Evolutionary conservation across 1,139 yeast species (phyloP).

Genomic region (Yamadazyma trypodendri): DNA sequence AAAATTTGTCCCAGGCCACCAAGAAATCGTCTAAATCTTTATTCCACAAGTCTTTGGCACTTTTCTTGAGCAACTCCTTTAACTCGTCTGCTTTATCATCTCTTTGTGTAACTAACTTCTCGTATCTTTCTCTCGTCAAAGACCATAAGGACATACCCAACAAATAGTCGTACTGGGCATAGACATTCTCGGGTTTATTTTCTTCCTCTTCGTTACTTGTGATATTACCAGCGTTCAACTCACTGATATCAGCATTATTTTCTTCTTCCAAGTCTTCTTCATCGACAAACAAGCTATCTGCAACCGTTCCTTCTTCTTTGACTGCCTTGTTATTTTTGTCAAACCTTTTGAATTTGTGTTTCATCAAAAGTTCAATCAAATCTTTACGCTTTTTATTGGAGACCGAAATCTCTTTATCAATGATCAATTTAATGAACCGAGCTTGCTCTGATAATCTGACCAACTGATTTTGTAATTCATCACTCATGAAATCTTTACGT

Average conservation of each 20-base stretch:
- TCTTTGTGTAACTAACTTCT: slow-evolving; percentile 68
- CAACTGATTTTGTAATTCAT: slow-evolving; percentile 69
- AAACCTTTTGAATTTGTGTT: slow-evolving; percentile 71
- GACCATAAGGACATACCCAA: slow-evolving; percentile 94
- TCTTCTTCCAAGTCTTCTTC: slow-evolving; percentile 33
- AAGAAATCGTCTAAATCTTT: slow-evolving; percentile 75
- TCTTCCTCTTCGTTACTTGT: slow-evolving; percentile 26
- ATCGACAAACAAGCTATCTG: slow-evolving; percentile 18
- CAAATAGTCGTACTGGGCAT: slow-evolving; percentile 68
- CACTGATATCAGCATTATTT: slow-evolving; percentile 40
- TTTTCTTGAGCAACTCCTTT: slow-evolving; percentile 58
- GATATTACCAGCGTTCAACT: slow-evolving; percentile 30
- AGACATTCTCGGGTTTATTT: slow-evolving; percentile 41
- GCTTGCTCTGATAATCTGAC: slow-evolving; percentile 81
- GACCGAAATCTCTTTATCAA: slow-evolving; percentile 67
- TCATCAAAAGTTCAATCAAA: slow-evolving; percentile 62
- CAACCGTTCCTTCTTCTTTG: slow-evolving; percentile 14
- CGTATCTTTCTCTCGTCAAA: slow-evolving; percentile 85
- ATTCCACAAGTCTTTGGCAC: slow-evolving; percentile 89
- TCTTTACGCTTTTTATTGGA: slow-evolving; percentile 71
- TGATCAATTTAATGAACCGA: slow-evolving; percentile 85
- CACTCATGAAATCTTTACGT: slow-evolving; percentile 79
- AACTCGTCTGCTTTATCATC: slow-evolving; percentile 74
- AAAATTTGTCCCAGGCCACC: slow-evolving; percentile 63
- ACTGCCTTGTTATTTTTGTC: slow-evolving; percentile 64